Conservation (phyloP, 768 basidiomycete genomes). For the Lyophyllum atratum region DNA sequence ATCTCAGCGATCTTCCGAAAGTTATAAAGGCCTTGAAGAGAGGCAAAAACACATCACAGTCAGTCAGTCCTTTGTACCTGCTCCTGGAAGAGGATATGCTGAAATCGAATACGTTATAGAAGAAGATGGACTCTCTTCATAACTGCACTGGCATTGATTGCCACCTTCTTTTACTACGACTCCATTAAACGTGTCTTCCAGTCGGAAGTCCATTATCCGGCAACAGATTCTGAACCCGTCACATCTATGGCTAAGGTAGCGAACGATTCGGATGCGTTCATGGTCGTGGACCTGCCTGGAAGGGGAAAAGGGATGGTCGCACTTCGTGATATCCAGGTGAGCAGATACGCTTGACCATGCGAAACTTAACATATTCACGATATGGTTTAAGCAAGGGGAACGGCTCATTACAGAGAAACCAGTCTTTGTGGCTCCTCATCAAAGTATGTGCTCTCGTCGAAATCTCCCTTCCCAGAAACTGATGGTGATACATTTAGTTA, state of each 20-base stretch:
- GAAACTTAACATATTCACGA: background rate
- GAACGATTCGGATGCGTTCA: slow-evolving; percentile 23
- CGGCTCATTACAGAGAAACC: slow-evolving; percentile 56
- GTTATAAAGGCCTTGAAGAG: slow-evolving; percentile 1
- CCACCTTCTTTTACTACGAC: slow-evolving; percentile 1
- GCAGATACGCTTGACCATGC: background rate
- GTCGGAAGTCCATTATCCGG: background rate
- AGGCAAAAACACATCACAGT: background rate
- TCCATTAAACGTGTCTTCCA: background rate
- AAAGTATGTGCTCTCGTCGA: slow-evolving; percentile 36
- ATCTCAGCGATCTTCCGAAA: slow-evolving; percentile 10
- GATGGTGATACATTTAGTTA: slow-evolving; percentile 30
- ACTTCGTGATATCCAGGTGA: slow-evolving; percentile 49
- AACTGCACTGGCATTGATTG: background rate
- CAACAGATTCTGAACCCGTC: background rate
- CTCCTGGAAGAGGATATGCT: background rate
- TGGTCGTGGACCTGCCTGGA: slow-evolving; percentile 51
- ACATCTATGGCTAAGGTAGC: background rate
- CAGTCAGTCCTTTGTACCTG: background rate
- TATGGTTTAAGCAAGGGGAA: slow-evolving; percentile 54
- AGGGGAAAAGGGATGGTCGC: slow-evolving; percentile 60
- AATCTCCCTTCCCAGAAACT: background rate
- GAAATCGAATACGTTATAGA: background rate
- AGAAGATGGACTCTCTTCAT: background rate
- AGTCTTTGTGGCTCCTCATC: slow-evolving; percentile 50